These are phyloP conservation scores for Acmispon strigosus DNA, from an alignment of 306 rosid species.

Conservation along the genomic window DNA sequence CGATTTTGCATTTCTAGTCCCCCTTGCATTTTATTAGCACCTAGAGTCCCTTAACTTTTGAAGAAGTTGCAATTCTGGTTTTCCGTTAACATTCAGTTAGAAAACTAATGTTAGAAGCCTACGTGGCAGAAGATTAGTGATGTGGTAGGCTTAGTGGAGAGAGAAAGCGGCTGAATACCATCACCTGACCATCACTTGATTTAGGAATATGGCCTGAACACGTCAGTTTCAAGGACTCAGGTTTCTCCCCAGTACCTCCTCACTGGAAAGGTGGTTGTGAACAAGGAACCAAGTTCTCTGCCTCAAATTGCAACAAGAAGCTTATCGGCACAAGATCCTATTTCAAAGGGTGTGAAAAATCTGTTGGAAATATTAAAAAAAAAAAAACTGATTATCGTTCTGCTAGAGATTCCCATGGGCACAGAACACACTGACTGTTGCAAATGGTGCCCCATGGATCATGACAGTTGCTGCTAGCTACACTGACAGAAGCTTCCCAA, in stretches of 20 bases:
- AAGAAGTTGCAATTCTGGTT: too few relatives aligned
- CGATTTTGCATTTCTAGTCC: too few relatives aligned
- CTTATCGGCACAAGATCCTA: constrained; percentile 61
- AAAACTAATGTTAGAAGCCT: too few relatives aligned
- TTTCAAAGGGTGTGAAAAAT: constrained; percentile 50
- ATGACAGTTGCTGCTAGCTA: constrained; percentile 81
- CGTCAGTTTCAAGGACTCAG: constrained; percentile 47
- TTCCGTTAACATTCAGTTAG: too few relatives aligned
- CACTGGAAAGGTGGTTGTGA: constrained; percentile 68
- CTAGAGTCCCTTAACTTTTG: too few relatives aligned
- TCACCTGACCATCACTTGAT: too few relatives aligned
- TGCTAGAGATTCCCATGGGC: constrained; percentile 56
- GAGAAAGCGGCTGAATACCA: too few relatives aligned
- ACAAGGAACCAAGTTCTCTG: constrained; percentile 50
- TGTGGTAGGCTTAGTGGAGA: too few relatives aligned
- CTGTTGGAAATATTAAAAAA: constrained; percentile 40
- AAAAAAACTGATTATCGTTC: constrained; percentile 41
- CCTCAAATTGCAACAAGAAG: constrained; percentile 55
- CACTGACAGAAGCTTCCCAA: constrained; percentile 54
- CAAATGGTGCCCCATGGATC: constrained; percentile 69
- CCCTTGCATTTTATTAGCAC: too few relatives aligned
- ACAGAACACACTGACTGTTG: constrained; percentile 78
- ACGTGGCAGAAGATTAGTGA: too few relatives aligned
- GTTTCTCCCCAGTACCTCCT: constrained; percentile 39
- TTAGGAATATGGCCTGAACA: constrained; percentile 83